Evolutionary conservation across 257 asterid species (phyloP).

Genomic region (Osmanthus fragrans): DNA sequence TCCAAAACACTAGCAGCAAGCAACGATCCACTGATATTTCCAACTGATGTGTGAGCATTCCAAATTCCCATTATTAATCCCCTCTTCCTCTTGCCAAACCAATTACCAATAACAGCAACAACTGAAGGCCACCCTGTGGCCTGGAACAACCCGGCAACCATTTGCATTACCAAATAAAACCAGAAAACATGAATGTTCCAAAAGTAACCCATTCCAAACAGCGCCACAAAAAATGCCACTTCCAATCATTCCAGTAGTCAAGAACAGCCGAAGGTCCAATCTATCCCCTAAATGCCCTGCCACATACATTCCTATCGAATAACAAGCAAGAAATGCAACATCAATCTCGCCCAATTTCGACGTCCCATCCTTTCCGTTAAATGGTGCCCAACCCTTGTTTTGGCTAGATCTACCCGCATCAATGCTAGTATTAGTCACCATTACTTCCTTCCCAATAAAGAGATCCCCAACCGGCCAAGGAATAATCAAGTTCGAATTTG

Average conservation of each 20-base stretch:
- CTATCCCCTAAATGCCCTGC: constrained; percentile 86
- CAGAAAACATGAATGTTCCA: constrained; percentile 61
- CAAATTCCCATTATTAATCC: constrained; percentile 95
- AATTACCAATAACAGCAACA: constrained; percentile 86
- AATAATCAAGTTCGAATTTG: constrained; percentile 8
- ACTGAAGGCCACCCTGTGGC: constrained; percentile 98
- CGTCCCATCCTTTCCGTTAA: constrained; percentile 62
- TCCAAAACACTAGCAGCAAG: constrained; percentile 77
- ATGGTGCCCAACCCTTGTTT: constrained; percentile 73
- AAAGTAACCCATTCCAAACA: constrained; percentile 80
- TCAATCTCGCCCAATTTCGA: constrained; percentile 80
- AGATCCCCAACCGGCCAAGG: constrained; percentile 71
- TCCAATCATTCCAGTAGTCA: constrained; percentile 76
- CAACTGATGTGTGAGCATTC: constrained; percentile 92
- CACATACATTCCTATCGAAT: constrained; percentile 74
- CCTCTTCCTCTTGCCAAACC: constrained; percentile 86
- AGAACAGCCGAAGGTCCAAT: constrained; percentile 65
- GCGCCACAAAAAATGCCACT: constrained; percentile 80
- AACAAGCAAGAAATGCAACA: constrained; percentile 73
- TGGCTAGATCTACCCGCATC: constrained; percentile 5
- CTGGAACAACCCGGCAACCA: constrained; percentile 85
- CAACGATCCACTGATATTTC: constrained; percentile 76
- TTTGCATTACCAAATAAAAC: constrained; percentile 64
- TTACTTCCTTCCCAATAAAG: constrained; percentile 38
- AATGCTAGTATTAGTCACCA: not conserved